Conservation (phyloP, 2,329 filamentous ascomycete species). For the Colletotrichum sp. region DNA sequence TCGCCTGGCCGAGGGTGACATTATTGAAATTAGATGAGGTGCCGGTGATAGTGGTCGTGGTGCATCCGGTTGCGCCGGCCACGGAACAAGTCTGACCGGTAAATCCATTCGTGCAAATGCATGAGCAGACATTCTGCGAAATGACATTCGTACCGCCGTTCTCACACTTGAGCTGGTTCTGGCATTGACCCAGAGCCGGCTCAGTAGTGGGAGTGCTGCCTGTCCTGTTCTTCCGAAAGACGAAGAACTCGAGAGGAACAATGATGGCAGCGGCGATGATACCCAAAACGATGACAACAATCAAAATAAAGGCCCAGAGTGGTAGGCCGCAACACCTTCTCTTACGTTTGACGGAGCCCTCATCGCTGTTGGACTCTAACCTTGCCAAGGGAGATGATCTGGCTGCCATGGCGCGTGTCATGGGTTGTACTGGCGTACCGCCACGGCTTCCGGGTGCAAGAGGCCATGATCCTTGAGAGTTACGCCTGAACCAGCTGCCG, state of each 20-base stretch:
- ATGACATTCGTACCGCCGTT: conserved; percentile 84
- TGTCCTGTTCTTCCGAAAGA: conserved; percentile 55
- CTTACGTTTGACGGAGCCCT: conserved; percentile 38
- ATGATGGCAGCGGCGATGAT: conserved; percentile 83
- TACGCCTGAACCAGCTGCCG: conserved; percentile 45
- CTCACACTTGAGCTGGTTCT: conserved; percentile 66
- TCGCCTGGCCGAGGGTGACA: conserved; percentile 80
- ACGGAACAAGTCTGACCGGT: conserved; percentile 63
- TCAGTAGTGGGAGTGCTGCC: conserved; percentile 31
- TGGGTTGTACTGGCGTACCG: conserved; percentile 6
- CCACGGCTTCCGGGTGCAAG: conserved; percentile 34
- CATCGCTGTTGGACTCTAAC: conserved; percentile 25
- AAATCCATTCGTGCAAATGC: conserved; percentile 89
- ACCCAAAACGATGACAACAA: conserved; percentile 68
- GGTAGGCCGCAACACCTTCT: conserved; percentile 86
- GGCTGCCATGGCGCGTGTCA: conserved; percentile 13
- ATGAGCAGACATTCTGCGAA: conserved; percentile 74
- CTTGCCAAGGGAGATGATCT: conserved; percentile 4
- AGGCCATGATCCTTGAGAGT: conserved; percentile 51
- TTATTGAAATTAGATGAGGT: conserved; percentile 56
- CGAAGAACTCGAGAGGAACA: conserved; percentile 72
- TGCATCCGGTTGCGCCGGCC: conserved; percentile 55
- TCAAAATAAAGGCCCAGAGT: conserved; percentile 75
- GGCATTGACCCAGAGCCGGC: conserved; percentile 57
- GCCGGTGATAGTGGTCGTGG: conserved; percentile 49